Conservation (phyloP, 1,284 basidiomycete genomes). For the Amylostereum areolatum region DNA sequence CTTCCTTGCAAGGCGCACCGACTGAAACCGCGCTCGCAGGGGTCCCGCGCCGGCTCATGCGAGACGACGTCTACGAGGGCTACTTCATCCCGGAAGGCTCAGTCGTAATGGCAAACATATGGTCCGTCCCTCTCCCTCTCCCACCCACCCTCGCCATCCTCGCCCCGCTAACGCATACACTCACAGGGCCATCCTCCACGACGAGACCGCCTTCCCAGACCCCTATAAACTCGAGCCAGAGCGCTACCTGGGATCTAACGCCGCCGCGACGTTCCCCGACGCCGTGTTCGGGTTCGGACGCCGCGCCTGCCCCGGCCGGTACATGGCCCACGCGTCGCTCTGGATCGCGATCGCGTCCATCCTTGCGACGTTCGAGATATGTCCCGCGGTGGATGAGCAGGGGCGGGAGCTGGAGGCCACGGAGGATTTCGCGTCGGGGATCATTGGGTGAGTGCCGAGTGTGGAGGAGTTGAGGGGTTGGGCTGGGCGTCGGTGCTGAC, state of each 20-base stretch:
- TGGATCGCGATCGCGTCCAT: background rate
- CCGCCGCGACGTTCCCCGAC: background rate
- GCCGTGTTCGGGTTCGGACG: background rate
- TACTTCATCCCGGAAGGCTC: background rate
- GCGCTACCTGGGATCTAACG: background rate
- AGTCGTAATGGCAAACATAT: background rate
- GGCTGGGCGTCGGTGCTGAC: too few species aligned
- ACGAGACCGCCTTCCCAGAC: background rate
- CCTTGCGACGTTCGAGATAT: background rate
- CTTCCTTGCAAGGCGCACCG: too few species aligned
- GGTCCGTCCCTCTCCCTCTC: too few species aligned
- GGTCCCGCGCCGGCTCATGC: background rate
- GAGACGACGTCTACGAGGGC: background rate
- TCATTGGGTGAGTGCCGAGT: conserved; percentile 11
- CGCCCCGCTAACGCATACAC: background rate
- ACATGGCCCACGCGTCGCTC: background rate
- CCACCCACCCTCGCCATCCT: too few species aligned
- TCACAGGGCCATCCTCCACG: background rate
- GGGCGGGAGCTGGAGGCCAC: conserved; percentile 8
- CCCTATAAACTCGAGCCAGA: background rate
- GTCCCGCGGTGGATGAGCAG: conserved; percentile 6
- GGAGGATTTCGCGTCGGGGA: conserved; percentile 8
- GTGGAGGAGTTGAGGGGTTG: too few species aligned
- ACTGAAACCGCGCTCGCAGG: background rate
- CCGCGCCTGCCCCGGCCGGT: background rate